Evolutionary conservation across 345 rosid genomes (phyloP).

Genomic region (Psidium guajava): DNA sequence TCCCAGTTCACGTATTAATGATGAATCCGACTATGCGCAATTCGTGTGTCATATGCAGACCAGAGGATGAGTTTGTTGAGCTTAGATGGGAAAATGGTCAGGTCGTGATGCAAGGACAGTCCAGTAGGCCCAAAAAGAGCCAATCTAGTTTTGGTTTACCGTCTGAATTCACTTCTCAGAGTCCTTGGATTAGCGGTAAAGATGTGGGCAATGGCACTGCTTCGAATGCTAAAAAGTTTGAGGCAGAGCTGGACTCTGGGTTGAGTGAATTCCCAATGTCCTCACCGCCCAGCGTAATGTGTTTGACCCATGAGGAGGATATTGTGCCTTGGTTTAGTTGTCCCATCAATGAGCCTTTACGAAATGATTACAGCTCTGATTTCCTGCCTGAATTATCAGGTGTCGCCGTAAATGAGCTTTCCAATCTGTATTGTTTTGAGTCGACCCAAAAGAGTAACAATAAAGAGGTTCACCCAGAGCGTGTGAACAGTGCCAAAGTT

Average conservation of each 20-base stretch:
- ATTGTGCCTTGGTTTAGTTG: conserved; percentile 61
- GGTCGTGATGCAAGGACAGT: conserved; percentile 49
- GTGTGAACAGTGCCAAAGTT: conserved; percentile 8
- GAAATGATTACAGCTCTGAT: conserved; percentile 38
- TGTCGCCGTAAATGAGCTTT: conserved; percentile 30
- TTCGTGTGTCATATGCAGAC: conserved; percentile 27
- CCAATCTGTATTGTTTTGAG: conserved; percentile 25
- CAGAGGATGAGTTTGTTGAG: conserved; percentile 54
- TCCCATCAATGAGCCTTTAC: conserved; percentile 33
- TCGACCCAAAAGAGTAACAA: conserved; percentile 18
- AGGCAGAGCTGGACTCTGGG: conserved; percentile 9
- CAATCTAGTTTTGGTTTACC: conserved; percentile 10
- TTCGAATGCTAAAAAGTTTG: conserved; percentile 17
- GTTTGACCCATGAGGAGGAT: conserved; percentile 54
- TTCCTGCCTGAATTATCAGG: conserved; percentile 56
- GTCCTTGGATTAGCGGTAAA: conserved; percentile 11
- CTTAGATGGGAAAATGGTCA: conserved; percentile 78
- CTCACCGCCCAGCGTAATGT: conserved; percentile 33
- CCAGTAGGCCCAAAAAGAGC: conserved; percentile 32
- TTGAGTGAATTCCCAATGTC: conserved; percentile 39
- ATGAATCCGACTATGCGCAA: neutral
- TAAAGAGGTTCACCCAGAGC: conserved; percentile 11
- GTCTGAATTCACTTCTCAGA: neutral
- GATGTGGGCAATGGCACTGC: conserved; percentile 10
- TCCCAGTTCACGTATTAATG: neutral